Evolutionary conservation across 192 early-diverging fungal species (phyloP).

Genomic region (Rhizoclosmatium globosum): DNA sequence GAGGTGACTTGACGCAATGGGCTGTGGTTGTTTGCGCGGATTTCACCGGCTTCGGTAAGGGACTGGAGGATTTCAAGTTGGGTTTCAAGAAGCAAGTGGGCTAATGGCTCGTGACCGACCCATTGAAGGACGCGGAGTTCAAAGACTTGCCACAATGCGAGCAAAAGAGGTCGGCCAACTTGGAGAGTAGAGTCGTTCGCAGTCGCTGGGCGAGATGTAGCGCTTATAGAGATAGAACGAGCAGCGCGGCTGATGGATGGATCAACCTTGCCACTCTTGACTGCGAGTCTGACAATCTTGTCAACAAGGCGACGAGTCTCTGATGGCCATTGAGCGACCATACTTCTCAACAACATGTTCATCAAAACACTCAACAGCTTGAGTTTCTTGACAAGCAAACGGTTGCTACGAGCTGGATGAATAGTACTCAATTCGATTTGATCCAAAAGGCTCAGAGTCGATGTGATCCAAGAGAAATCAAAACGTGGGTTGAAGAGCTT

Average conservation of each 20-base stretch:
- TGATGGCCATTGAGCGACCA: conserved; percentile 47
- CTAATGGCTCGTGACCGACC: conserved; percentile 53
- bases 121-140: conserved; percentile 60
- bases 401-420: conserved; percentile 40
- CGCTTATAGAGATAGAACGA: conserved; percentile 23
- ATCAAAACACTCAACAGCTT: conserved; percentile 58
- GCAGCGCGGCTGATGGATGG: not conserved
- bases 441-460: conserved; percentile 49
- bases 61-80: conserved; percentile 54
- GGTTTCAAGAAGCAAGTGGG: conserved; percentile 50
- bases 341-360: conserved; percentile 53
- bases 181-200: conserved; percentile 25
- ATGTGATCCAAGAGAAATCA: conserved; percentile 52
- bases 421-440: conserved; percentile 44
- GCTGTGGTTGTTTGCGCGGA: too few relatives aligned
- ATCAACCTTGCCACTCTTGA: conserved; percentile 13
- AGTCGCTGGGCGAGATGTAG: not conserved
- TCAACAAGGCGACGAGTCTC: conserved; percentile 57
- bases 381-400: conserved; percentile 52
- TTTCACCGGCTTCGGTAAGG: conserved; percentile 35
- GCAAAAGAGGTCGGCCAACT: conserved; percentile 57
- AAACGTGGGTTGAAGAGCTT: conserved; percentile 58
- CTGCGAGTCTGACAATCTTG: conserved; percentile 34
- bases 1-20: not conserved
- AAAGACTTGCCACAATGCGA: conserved; percentile 67